phyloP scores from a whole-genome alignment of 805 yeast species.

The Saccharomycopsis sp. region DNA sequence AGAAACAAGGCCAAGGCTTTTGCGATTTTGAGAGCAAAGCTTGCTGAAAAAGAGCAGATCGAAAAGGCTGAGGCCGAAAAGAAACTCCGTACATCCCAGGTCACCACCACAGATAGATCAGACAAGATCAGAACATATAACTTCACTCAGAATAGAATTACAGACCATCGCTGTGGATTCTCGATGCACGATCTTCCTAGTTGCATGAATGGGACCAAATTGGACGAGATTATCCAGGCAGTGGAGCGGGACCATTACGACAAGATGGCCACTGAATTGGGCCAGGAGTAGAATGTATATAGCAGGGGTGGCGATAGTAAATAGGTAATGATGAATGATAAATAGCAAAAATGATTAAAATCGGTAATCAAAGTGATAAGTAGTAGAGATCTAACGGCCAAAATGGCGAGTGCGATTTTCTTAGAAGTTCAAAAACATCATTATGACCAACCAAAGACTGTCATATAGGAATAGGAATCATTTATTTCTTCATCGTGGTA shows the following conservation, averaged over 20 bases:
- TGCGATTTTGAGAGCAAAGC: slow-evolving; percentile 67
- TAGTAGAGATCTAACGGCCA: no score
- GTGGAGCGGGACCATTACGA: slow-evolving; percentile 43
- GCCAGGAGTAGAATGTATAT: slow-evolving; percentile 23
- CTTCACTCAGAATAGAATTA: slow-evolving; percentile 84
- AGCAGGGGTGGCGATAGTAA: background rate
- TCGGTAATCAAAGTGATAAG: no score
- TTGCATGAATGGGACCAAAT: slow-evolving; percentile 51
- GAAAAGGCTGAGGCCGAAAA: slow-evolving; percentile 61
- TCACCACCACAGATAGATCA: slow-evolving; percentile 79
- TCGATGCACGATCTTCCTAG: slow-evolving; percentile 71
- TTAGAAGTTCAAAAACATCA: background rate
- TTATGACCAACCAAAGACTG: no score
- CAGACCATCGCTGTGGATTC: slow-evolving; percentile 87
- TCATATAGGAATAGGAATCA: no score
- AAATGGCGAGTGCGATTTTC: no score
- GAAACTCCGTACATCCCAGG: slow-evolving; percentile 70
- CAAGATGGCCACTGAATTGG: slow-evolving; percentile 36
- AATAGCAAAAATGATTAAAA: background rate
- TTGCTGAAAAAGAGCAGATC: slow-evolving; percentile 73
- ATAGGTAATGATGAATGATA: background rate
- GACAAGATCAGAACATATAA: slow-evolving; percentile 94
- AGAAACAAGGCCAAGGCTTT: slow-evolving; percentile 90
- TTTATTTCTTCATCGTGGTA: no score
- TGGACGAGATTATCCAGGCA: slow-evolving; percentile 50